Percentiles rank a stretch among this genome's conserved stretches.
These are phyloP conservation scores for Schizochytrium sp. DNA, from an alignment of 108 stramenopile species.

Conservation along the genomic window DNA sequence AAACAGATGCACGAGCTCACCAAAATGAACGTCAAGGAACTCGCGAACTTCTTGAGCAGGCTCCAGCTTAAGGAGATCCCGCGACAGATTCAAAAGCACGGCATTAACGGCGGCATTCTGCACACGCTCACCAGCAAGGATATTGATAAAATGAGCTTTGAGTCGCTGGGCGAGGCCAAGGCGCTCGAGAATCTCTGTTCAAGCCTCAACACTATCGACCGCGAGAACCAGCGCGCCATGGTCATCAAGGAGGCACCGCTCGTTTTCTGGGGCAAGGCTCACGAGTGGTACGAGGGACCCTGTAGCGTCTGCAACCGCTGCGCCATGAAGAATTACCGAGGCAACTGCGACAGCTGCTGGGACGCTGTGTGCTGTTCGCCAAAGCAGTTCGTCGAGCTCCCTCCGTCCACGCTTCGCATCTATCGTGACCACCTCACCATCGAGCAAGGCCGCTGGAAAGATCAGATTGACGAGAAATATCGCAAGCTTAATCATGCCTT, in stretches of 20 bases:
- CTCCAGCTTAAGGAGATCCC: neutral
- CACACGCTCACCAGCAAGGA: neutral
- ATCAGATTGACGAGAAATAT: neutral
- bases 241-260: neutral
- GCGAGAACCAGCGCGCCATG: neutral
- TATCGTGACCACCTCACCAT: conserved; percentile 10
- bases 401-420: neutral
- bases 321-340: neutral
- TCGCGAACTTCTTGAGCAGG: neutral
- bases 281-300: neutral
- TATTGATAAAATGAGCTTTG: neutral
- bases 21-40: conserved; percentile 9
- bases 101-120: neutral
- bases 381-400: neutral
- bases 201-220: neutral
- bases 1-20: neutral
- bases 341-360: neutral
- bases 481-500: neutral
- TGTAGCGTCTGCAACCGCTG: neutral
- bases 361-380: neutral
- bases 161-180: neutral
- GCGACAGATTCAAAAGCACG: neutral
- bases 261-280: neutral
- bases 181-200: neutral
- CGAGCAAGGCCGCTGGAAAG: neutral